Base-by-base conservation (phyloP, 2,329 filamentous ascomycete species). In the Metarhizium anisopliae region DNA sequence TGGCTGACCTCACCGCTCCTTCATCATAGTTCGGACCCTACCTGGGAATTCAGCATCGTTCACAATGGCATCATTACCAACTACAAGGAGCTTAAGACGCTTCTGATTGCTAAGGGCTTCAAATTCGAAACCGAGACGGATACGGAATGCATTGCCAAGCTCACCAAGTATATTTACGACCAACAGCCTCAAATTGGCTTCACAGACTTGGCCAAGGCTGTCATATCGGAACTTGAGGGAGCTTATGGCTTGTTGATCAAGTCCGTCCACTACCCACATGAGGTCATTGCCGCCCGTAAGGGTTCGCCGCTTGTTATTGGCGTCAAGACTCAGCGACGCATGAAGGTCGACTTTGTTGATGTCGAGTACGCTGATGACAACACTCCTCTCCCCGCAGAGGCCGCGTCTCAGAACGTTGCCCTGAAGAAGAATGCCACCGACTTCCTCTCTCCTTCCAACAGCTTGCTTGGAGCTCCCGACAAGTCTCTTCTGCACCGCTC, bases 31-130 rank as follows among this genome's bases (percentile, higher is more conserved):
- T 97, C 93, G 63, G 94, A 99, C 74, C 84, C 87, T 66, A 89
- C 78, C 68, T 99, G 93, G 91, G 89, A 99, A 77, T 99, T 99
- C 74, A 83, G 90, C 63, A 86, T 99, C 66, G 94, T 97, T 59
- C 94, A 99, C 87, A 99, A 99, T 77, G 94, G 94, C 70, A 99
- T 99, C 82, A 99, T 99, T 77, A 99, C 94, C 79, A 99, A 99
- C 84, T 99, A 99, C 85, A 99, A 99, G 83, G 94, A 99, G 78
- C 80, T 99, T 67, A 96, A 93, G 85, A 90, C 88, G 60, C 85
- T 99, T 61, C 83, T 99, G 64, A 83, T 87, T 77, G 82, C 82
- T 80, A 99, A 97, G 83, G 94, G 94, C 70, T 95, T 96, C 85
- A 88, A 86, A 70, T 99, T 99, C 72, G 94, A 99, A 85, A 99